These are phyloP conservation scores for Amanita inopinata DNA, from an alignment of 768 basidiomycete species.

Conservation along the genomic window DNA sequence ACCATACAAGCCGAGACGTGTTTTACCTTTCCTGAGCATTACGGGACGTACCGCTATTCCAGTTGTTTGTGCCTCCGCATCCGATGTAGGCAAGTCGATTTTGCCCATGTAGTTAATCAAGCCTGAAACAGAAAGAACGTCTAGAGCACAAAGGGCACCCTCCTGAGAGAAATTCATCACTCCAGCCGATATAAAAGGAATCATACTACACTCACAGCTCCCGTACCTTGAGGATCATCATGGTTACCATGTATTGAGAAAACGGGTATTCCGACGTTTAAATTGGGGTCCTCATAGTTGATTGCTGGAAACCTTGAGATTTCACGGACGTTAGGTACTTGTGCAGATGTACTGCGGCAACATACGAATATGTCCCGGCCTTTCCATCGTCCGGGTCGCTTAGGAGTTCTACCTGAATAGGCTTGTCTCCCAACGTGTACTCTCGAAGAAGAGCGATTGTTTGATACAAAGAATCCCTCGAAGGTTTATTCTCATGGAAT, in stretches of 20 bases:
- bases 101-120: constrained; percentile 98
- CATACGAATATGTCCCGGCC: constrained; percentile 75
- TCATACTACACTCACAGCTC: constrained; percentile 49
- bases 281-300: constrained; percentile 94
- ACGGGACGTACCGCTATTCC: constrained; percentile 87
- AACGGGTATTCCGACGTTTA: constrained; percentile 93
- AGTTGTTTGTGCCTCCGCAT: constrained; percentile 50
- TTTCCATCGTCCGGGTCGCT: constrained; percentile 92
- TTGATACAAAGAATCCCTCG: constrained; percentile 81
- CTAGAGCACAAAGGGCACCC: constrained; percentile 92
- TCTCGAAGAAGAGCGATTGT: constrained; percentile 85
- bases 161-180: constrained; percentile 30
- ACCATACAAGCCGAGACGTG: constrained; percentile 86
- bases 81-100: constrained; percentile 73
- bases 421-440: constrained; percentile 80
- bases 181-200: neutral
- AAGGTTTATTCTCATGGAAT: constrained; percentile 96
- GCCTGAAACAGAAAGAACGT: constrained; percentile 88
- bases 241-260: constrained; percentile 99
- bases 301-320: constrained; percentile 78
- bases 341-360: constrained; percentile 14
- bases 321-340: constrained; percentile 1
- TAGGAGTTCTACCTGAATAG: constrained; percentile 83
- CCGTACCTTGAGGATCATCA: constrained; percentile 96
- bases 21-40: constrained; percentile 81